Evolutionary conservation across 2,329 filamentous ascomycete genomes (phyloP), one percentile per base, ranked within the genome.

Genomic region (Aurifilum marmelostoma): DNA sequence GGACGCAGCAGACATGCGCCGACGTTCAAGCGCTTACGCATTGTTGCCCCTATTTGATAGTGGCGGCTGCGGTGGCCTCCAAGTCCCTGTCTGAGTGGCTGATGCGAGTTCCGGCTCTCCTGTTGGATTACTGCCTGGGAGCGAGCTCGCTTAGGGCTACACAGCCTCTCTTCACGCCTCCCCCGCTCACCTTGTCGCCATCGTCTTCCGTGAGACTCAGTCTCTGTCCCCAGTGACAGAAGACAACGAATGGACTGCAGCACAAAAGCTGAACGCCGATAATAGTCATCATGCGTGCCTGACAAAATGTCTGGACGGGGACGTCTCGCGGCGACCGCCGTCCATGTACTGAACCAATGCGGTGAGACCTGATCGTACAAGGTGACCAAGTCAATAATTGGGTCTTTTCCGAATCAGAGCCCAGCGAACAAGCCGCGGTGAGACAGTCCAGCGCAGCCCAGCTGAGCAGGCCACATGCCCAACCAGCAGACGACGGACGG

Each of bases 321-420:
- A 27, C 21, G 43, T 62, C 58, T 29, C 62, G 7, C 39, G 68
- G 60, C 14, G 39, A 68, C 32, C 61, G 18, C 41, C 56, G 41
- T 65, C 41, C 43, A 54, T 60, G 39, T 50, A 69, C 67, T 37
- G 32, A 24, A 2, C 18, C 43, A 62, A 62, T 54, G 65, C 65
- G 52, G 64, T 71, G 60, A 64, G 62, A 71, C 69, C 61, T 58
- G 54, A 60, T 65, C 67, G 69, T 65, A 67, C 69, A 58, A 67
- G 60, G 63, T 62, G 50, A 52, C 52, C 47, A 62, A 52, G 27
- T 52, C 37, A 47, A 21, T 60, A 59, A 24, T 50, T 41, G 43
- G 27, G n/a, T 37, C 41, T 34, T 65, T 27, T 67, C 32, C 65
- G 65, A 65, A 65, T 65, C 61, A 65, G 61, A 54, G 34, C n/a